Percentiles rank a stretch among this genome's conserved stretches.
These are phyloP conservation scores for Aureobasidium vineae DNA, from an alignment of 2,329 filamentous ascomycete genomes.

Conservation along the genomic window DNA sequence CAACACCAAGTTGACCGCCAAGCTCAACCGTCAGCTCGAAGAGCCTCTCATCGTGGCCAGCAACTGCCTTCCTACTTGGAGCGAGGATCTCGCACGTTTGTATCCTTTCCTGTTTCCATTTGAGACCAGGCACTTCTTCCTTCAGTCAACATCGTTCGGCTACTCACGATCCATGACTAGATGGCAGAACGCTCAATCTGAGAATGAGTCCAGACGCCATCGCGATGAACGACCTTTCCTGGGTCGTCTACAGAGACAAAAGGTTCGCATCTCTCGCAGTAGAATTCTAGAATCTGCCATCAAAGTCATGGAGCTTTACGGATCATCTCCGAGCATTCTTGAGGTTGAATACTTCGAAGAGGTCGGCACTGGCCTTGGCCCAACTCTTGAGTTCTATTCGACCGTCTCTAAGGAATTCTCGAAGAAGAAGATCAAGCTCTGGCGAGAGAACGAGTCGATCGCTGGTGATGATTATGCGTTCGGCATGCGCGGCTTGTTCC, in stretches of 20 bases:
- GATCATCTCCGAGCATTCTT: constrained; percentile 90
- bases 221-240: constrained; percentile 89
- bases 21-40: constrained; percentile 93
- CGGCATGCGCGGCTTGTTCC: constrained; percentile 81
- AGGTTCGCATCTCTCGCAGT: constrained; percentile 93
- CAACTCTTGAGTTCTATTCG: constrained; percentile 96
- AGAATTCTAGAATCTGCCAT: constrained; percentile 94
- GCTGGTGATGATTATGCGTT: constrained; percentile 77
- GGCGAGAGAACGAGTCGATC: constrained; percentile 82
- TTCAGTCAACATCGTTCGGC: constrained; percentile 97
- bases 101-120: constrained; percentile 99
- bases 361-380: constrained; percentile 91
- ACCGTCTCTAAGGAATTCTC: constrained; percentile 96
- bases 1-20: constrained; percentile 97
- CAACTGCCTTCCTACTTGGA: constrained; percentile 93
- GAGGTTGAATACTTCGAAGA: constrained; percentile 99
- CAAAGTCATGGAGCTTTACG: constrained; percentile 99
- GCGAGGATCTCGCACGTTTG: constrained; percentile 85
- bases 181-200: constrained; percentile 89
- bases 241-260: constrained; percentile 88
- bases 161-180: constrained; percentile 96
- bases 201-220: constrained; percentile 74
- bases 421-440: constrained; percentile 94
- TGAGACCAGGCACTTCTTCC: constrained; percentile 92
- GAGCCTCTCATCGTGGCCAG: constrained; percentile 96